A percentile compares a stretch with the other conserved stretches of the same genome.
phyloP scores from a whole-genome alignment of 108 stramenopile genomes.

The Nitzschia sp. region DNA sequence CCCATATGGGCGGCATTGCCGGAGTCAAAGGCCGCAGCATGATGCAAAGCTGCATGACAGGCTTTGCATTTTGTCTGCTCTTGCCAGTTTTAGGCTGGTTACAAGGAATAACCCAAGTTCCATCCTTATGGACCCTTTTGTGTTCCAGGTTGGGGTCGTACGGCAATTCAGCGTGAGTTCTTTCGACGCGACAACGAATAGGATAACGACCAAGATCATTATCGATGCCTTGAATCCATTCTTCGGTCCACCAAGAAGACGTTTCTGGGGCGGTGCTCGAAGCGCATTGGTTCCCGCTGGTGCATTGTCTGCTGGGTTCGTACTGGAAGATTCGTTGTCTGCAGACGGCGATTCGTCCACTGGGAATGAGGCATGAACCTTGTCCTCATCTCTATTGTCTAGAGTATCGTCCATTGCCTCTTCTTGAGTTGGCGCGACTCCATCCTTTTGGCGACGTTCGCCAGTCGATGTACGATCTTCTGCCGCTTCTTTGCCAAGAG shows the following conservation, averaged over 20 bases:
- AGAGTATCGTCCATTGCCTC: too few relatives aligned
- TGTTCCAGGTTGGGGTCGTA: constrained; percentile 39
- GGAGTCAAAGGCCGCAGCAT: constrained; percentile 45
- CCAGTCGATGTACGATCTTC: too few relatives aligned
- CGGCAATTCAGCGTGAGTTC: constrained; percentile 57
- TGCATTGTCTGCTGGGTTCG: too few relatives aligned
- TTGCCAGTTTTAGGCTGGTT: constrained; percentile 3
- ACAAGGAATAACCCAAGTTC: constrained; percentile 8
- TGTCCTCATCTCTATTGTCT: too few relatives aligned
- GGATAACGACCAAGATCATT: constrained; percentile 31
- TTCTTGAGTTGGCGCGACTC: too few relatives aligned
- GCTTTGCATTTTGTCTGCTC: background rate
- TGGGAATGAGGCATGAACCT: too few relatives aligned
- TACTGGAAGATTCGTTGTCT: too few relatives aligned
- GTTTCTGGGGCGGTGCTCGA: too few relatives aligned
- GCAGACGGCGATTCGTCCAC: too few relatives aligned
- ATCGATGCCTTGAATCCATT: constrained; percentile 39
- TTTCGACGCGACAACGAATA: constrained; percentile 53
- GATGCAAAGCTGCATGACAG: constrained; percentile 33
- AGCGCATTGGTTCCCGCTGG: too few relatives aligned
- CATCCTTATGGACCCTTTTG: constrained; percentile 17
- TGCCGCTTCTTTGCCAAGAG: too few relatives aligned
- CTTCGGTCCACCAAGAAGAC: constrained; percentile 41
- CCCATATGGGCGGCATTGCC: constrained; percentile 24
- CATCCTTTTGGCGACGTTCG: too few relatives aligned